These are phyloP conservation scores for Huntiella savannae DNA, from an alignment of 2,329 filamentous ascomycete species.

Conservation along the genomic window DNA sequence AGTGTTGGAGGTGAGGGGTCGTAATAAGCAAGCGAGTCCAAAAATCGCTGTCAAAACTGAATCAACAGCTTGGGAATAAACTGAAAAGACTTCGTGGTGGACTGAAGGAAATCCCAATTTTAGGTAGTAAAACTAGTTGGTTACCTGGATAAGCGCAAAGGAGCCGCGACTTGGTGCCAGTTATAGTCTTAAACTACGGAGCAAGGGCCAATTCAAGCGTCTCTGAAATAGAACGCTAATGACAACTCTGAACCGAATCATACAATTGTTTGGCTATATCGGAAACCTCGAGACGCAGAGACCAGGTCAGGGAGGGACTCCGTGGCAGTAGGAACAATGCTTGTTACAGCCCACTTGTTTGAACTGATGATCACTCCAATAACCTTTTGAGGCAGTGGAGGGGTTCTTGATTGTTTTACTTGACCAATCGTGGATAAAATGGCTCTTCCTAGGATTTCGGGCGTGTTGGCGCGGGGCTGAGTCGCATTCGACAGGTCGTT, in stretches of 20 bases:
- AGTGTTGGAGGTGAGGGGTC: too few relatives aligned
- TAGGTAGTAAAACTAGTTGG: too few relatives aligned
- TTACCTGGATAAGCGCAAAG: too few relatives aligned
- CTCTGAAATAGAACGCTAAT: background rate
- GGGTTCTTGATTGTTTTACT: background rate
- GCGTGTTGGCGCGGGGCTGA: slow-evolving; percentile 11
- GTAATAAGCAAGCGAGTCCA: too few relatives aligned
- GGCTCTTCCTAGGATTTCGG: background rate
- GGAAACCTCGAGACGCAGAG: background rate
- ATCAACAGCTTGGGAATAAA: too few relatives aligned
- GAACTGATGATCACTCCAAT: background rate
- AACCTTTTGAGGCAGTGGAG: background rate
- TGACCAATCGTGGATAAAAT: background rate
- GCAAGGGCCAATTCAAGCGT: background rate
- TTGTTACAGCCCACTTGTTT: slow-evolving; percentile 1
- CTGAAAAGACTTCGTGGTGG: too few relatives aligned
- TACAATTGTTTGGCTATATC: slow-evolving; percentile 1
- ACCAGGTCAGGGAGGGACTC: background rate
- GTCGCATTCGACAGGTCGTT: slow-evolving; percentile 11
- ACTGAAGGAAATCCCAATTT: too few relatives aligned
- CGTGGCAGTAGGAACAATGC: slow-evolving; percentile 7
- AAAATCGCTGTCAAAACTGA: too few relatives aligned
- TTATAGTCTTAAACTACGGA: background rate
- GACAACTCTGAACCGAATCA: too few relatives aligned
- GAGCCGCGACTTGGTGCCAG: too few relatives aligned